phyloP scores from a whole-genome alignment of 2,329 filamentous ascomycete genomes.

The Trichoderma hamatum region DNA sequence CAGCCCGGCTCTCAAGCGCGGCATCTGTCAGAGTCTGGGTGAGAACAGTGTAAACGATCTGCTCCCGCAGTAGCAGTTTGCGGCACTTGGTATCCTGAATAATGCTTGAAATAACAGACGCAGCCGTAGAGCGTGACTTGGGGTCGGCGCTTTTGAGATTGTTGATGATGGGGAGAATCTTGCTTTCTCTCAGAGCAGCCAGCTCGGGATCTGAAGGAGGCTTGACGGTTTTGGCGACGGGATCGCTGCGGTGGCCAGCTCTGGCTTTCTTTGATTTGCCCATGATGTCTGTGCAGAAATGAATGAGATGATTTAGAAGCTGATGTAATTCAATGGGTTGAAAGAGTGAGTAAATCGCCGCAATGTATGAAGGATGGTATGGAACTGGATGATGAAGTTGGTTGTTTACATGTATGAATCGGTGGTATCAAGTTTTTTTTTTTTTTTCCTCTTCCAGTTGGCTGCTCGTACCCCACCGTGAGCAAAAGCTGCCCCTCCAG shows the following conservation, averaged over 20 bases:
- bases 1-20: constrained; percentile 63
- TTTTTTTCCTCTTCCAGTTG: constrained; percentile 5
- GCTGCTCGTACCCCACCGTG: constrained; percentile 29
- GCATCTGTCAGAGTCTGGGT: constrained; percentile 66
- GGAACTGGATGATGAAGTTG: background rate
- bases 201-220: constrained; percentile 66
- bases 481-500: constrained; percentile 2
- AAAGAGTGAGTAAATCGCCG: background rate
- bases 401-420: background rate
- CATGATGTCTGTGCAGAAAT: constrained; percentile 45
- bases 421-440: constrained; percentile 2
- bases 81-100: constrained; percentile 64
- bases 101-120: constrained; percentile 62
- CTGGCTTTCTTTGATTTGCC: constrained; percentile 62
- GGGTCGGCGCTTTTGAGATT: constrained; percentile 62
- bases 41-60: constrained; percentile 65
- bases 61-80: constrained; percentile 67
- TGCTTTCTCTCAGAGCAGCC: constrained; percentile 62
- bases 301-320: background rate
- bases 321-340: background rate
- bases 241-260: constrained; percentile 56
- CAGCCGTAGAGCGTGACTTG: constrained; percentile 62
- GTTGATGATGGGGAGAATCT: constrained; percentile 64
- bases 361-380: background rate
- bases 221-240: constrained; percentile 61